Conservation (phyloP, 768 basidiomycete species). For the Mycena alexandri region DNA sequence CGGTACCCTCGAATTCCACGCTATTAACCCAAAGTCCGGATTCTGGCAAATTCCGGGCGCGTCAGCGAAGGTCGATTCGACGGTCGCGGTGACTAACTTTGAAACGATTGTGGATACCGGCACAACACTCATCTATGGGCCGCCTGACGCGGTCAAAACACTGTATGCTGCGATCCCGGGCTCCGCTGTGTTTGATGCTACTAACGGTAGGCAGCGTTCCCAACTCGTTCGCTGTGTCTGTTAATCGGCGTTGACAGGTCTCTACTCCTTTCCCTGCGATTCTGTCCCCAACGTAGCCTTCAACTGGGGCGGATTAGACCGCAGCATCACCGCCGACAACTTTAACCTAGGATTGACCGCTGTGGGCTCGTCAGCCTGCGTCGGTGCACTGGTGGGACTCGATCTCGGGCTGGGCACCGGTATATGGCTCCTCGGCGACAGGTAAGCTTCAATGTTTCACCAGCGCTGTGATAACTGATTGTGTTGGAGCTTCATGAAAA, state of each 20-base stretch:
- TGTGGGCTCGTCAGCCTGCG: constrained; percentile 57
- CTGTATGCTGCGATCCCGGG: constrained; percentile 45
- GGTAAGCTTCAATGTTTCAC: neutral
- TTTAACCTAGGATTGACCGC: constrained; percentile 56
- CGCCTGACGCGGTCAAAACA: constrained; percentile 35
- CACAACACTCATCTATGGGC: constrained; percentile 51
- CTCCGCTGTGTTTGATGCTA: constrained; percentile 35
- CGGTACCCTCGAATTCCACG: constrained; percentile 51
- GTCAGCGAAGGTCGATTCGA: constrained; percentile 35
- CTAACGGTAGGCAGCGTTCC: constrained; percentile 39
- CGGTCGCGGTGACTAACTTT: too few relatives aligned
- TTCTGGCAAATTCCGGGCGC: constrained; percentile 44
- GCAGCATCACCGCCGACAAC: constrained; percentile 57
- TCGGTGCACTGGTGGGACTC: constrained; percentile 65
- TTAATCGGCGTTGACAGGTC: neutral
- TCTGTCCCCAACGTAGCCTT: constrained; percentile 46
- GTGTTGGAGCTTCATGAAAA: constrained; percentile 51
- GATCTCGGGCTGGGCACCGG: constrained; percentile 41
- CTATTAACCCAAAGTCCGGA: constrained; percentile 39
- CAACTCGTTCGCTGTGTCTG: too few relatives aligned
- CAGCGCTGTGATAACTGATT: neutral
- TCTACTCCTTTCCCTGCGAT: constrained; percentile 40
- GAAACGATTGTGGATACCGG: constrained; percentile 49
- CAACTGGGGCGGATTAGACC: constrained; percentile 51
- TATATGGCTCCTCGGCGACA: constrained; percentile 53